Percentiles rank a stretch among this genome's conserved stretches.
Conservation (phyloP, 495 filamentous ascomycete genomes). For the Penicillium bialowiezense region DNA sequence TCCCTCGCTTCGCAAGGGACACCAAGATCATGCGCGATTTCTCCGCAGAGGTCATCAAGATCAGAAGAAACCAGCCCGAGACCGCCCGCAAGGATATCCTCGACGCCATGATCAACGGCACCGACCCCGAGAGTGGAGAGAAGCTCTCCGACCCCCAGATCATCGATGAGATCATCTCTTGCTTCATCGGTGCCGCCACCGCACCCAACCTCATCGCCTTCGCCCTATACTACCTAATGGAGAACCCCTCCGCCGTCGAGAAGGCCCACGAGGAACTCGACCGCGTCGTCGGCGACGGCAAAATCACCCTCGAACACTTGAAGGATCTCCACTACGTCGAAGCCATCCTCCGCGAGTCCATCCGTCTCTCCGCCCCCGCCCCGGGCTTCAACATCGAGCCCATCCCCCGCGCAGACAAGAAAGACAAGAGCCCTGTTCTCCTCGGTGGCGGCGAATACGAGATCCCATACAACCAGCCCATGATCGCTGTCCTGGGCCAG, state of each 20-base stretch:
- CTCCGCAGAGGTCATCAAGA: conserved; percentile 55
- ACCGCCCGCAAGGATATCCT: conserved; percentile 57
- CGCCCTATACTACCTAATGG: conserved; percentile 38
- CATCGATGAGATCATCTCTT: conserved; percentile 58
- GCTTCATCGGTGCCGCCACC: conserved; percentile 42
- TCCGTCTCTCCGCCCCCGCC: conserved; percentile 66
- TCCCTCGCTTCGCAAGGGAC: conserved; percentile 50
- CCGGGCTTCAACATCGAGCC: conserved; percentile 59
- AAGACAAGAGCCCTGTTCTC: conserved; percentile 48
- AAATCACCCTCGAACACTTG: conserved; percentile 54
- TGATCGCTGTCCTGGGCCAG: conserved; percentile 60
- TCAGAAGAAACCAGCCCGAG: conserved; percentile 49
- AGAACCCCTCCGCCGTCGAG: conserved; percentile 26
- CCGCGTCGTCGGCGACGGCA: conserved; percentile 27
- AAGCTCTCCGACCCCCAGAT: conserved; percentile 56
- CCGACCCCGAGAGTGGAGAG: conserved; percentile 63
- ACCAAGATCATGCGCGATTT: conserved; percentile 54
- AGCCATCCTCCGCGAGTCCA: conserved; percentile 67
- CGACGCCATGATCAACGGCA: conserved; percentile 62
- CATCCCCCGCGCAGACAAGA: conserved; percentile 50
- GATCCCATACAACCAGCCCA: conserved; percentile 55
- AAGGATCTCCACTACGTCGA: conserved; percentile 62
- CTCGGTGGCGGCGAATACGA: conserved; percentile 66
- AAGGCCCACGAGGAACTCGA: conserved; percentile 36
- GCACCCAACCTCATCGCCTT: conserved; percentile 36